Evolutionary conservation across 1,284 basidiomycete genomes (phyloP).

Genomic region (Pascua guehoae): DNA sequence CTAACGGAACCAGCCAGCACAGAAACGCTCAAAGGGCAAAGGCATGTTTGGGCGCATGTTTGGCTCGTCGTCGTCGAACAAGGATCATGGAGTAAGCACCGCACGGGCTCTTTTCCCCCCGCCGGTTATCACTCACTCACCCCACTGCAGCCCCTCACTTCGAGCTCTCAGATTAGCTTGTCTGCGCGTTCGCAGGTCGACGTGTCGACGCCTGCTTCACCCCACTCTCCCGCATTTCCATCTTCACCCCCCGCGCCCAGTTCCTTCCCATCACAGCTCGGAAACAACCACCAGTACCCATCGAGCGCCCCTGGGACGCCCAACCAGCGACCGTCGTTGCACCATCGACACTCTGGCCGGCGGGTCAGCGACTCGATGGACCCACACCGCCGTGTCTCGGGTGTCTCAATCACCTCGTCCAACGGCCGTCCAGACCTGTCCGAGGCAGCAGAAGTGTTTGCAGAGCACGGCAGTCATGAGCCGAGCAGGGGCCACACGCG

Average conservation of each 20-base stretch:
- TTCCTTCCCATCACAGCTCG: neutral
- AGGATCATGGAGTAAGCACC: constrained; percentile 7
- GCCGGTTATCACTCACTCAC: neutral
- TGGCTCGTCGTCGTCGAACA: constrained; percentile 22
- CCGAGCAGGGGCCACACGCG: neutral
- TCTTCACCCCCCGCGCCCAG: neutral
- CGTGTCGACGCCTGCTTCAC: constrained; percentile 1
- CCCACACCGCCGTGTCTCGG: too few species aligned
- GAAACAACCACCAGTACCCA: too few species aligned
- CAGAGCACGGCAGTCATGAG: neutral
- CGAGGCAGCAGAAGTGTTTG: neutral
- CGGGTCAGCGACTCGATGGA: too few species aligned
- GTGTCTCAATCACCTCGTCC: constrained; percentile 3
- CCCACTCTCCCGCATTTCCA: constrained; percentile 7
- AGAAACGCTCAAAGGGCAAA: constrained; percentile 28
- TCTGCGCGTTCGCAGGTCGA: constrained; percentile 12
- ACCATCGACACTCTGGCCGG: too few species aligned
- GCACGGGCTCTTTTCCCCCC: neutral
- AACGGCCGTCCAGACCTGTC: neutral
- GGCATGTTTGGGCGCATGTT: constrained; percentile 49
- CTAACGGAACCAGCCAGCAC: too few species aligned
- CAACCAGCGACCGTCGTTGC: too few species aligned
- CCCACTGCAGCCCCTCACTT: constrained; percentile 12
- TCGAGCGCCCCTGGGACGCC: too few species aligned
- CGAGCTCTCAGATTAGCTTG: constrained; percentile 12